Conservation (phyloP, 2,329 filamentous ascomycete species). For the Colletotrichum tamarilloi region DNA sequence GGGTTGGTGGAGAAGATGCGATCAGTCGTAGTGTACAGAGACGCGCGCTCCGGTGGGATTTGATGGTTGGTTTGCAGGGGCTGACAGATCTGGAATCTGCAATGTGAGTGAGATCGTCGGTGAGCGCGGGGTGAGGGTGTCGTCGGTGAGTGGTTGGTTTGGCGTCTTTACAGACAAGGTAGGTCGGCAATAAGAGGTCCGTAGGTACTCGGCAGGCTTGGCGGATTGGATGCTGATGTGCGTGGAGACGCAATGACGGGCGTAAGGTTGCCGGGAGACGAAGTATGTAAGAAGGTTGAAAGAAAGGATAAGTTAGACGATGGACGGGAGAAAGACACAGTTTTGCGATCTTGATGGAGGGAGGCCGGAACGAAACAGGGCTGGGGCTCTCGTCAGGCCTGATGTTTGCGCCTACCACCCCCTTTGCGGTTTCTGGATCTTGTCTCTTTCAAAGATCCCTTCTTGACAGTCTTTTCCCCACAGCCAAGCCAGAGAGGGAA, state of each 20-base stretch:
- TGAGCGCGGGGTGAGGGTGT: constrained; percentile 1
- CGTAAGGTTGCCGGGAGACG: background rate
- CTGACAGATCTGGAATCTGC: background rate
- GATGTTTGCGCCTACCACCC: too few species aligned
- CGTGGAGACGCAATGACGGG: background rate
- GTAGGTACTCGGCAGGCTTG: too few species aligned
- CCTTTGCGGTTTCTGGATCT: background rate
- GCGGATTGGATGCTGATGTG: background rate
- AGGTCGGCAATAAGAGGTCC: background rate
- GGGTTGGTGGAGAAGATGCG: too few species aligned
- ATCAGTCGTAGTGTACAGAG: background rate
- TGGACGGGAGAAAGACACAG: constrained; percentile 7
- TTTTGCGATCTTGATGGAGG: constrained; percentile 14
- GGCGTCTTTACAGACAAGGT: background rate
- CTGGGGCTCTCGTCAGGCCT: constrained; percentile 10
- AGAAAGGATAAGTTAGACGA: background rate
- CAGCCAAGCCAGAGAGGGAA: background rate
- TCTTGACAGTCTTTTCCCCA: background rate
- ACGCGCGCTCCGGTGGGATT: background rate
- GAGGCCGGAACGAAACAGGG: constrained; percentile 21
- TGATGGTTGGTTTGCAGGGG: constrained; percentile 1
- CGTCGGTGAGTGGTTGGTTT: constrained; percentile 15
- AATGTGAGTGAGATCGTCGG: background rate
- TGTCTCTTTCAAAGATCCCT: background rate
- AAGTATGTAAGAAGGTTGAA: background rate